phyloP scores from a whole-genome alignment of 2,329 filamentous ascomycete species.

The Fusarium sp. region DNA sequence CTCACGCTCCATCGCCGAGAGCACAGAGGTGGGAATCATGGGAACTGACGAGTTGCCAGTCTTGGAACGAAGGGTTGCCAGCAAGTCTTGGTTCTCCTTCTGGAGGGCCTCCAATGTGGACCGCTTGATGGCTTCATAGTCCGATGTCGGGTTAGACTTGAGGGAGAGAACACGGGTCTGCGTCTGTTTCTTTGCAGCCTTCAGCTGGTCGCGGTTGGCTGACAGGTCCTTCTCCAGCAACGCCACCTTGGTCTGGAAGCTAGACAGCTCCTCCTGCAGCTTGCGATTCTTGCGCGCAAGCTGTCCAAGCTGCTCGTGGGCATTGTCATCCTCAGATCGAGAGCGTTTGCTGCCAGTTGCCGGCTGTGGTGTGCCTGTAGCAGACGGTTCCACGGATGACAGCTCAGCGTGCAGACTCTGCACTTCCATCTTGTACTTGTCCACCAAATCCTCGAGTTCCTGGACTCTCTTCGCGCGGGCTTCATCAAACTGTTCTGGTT shows the following conservation, averaged over 20 bases:
- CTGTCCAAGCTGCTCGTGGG: constrained; percentile 81
- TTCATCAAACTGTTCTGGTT: constrained; percentile 82
- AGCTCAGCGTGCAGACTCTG: constrained; percentile 80
- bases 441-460: constrained; percentile 86
- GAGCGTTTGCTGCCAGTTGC: constrained; percentile 72
- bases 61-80: constrained; percentile 73
- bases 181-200: constrained; percentile 71
- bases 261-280: constrained; percentile 81
- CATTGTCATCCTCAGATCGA: constrained; percentile 70
- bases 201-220: constrained; percentile 79
- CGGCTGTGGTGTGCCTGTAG: constrained; percentile 51
- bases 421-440: constrained; percentile 86
- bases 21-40: constrained; percentile 80
- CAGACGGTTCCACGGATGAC: constrained; percentile 68
- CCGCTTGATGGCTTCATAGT: constrained; percentile 86
- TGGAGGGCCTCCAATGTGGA: constrained; percentile 81
- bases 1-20: constrained; percentile 81
- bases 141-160: constrained; percentile 90
- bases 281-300: constrained; percentile 89
- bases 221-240: constrained; percentile 81
- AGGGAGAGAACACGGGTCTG: constrained; percentile 87
- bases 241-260: constrained; percentile 75
- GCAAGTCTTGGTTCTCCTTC: constrained; percentile 85
- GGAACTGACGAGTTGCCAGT: constrained; percentile 60
- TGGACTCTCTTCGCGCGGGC: constrained; percentile 79